A percentile compares a stretch with the other conserved stretches of the same genome.
phyloP scores from a whole-genome alignment of 257 asterid species.

The Lavandula angustifolia region DNA sequence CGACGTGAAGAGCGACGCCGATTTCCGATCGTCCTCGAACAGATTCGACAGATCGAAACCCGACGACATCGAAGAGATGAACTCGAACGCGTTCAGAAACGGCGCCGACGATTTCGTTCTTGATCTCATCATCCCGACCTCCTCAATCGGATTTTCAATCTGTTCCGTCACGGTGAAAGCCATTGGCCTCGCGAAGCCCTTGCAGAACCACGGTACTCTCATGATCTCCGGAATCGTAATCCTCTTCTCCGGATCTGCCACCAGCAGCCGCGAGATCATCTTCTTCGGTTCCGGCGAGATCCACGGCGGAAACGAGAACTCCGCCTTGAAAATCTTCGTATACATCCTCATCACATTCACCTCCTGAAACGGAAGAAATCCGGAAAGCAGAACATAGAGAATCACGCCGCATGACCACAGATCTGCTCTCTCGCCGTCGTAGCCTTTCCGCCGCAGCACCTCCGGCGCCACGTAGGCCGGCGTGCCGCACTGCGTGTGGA shows the following conservation, averaged over 20 bases:
- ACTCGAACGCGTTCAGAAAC: slow-evolving; percentile 71
- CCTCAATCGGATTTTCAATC: slow-evolving; percentile 31
- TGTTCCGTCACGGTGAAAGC: slow-evolving; percentile 42
- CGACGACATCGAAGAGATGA: slow-evolving; percentile 82
- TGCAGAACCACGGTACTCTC: slow-evolving; percentile 64
- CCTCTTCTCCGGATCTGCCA: slow-evolving; percentile 61
- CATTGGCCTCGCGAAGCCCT: slow-evolving; percentile 41
- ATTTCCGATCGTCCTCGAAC: slow-evolving; percentile 49
- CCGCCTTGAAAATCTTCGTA: slow-evolving; percentile 65
- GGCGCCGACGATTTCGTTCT: slow-evolving; percentile 52
- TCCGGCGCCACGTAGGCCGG: slow-evolving; percentile 42
- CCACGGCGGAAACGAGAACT: slow-evolving; percentile 71
- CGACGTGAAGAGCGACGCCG: slow-evolving; percentile 69
- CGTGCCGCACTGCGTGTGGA: slow-evolving; percentile 83
- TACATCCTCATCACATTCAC: slow-evolving; percentile 77
- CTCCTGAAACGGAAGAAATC: slow-evolving; percentile 68
- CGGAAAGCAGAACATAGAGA: slow-evolving; percentile 67
- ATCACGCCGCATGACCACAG: slow-evolving; percentile 90
- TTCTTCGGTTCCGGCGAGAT: slow-evolving; percentile 56
- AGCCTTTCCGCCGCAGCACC: slow-evolving; percentile 60
- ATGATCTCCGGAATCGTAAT: slow-evolving; percentile 52
- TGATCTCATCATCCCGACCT: slow-evolving; percentile 36
- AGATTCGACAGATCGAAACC: slow-evolving; percentile 71
- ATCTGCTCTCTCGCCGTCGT: slow-evolving; percentile 75
- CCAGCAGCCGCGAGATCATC: slow-evolving; percentile 58